phyloP scores from a whole-genome alignment of 345 rosid species.

The Eucalyptus melliodora region DNA sequence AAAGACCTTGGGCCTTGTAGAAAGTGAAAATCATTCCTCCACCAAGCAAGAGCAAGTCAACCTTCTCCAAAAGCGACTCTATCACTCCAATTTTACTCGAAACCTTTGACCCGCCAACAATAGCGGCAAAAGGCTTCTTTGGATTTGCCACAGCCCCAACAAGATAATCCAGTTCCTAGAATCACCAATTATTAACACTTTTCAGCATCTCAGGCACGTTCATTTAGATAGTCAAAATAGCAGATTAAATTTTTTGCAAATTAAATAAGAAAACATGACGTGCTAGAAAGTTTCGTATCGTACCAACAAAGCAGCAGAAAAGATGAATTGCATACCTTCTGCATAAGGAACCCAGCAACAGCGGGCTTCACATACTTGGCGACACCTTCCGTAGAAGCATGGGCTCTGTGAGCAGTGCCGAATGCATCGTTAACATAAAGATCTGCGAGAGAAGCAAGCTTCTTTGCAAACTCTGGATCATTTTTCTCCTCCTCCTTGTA shows the following conservation, averaged over 20 bases:
- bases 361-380: conserved; percentile 80
- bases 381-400: conserved; percentile 92
- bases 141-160: conserved; percentile 91
- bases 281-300: not conserved
- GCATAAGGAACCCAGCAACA: conserved; percentile 95
- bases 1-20: conserved; percentile 88
- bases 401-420: conserved; percentile 91
- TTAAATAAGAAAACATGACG: not conserved
- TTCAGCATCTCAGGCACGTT: not conserved
- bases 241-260: not conserved
- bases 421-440: conserved; percentile 89
- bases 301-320: not conserved
- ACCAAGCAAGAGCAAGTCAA: conserved; percentile 76
- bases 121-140: conserved; percentile 92
- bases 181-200: not conserved
- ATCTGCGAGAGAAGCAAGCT: conserved; percentile 86
- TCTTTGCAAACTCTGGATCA: conserved; percentile 88
- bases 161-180: conserved; percentile 89
- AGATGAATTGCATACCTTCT: conserved; percentile 37
- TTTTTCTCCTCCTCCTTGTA: conserved; percentile 95
- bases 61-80: conserved; percentile 76
- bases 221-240: not conserved
- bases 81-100: conserved; percentile 92
- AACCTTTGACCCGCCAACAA: conserved; percentile 94
- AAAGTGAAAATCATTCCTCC: conserved; percentile 99